Base-by-base conservation (phyloP, 768 basidiomycete species). In the Collybia sordida region DNA sequence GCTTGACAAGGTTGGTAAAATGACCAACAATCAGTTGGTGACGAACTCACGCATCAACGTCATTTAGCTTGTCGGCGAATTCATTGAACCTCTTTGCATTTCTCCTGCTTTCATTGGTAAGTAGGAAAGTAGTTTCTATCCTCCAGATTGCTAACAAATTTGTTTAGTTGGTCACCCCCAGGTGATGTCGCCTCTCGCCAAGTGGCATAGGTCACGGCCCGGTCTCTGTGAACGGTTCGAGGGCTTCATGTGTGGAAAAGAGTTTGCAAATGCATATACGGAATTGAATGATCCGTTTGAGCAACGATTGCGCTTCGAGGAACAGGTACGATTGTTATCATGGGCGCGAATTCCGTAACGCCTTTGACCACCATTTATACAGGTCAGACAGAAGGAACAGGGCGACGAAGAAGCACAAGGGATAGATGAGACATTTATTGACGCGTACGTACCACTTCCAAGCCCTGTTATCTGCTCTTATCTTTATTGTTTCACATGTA, bases 241-340 rank as follows among this genome's bases (percentile, higher is more conserved):
- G 68, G 93, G 85, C 7, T 99, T 99, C 82, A 82, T 99, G 80
- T 96, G 93, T 46, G 93, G 93, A 51, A 95, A 97, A 79, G 96
- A 98, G 72, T 86, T 98, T 70, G 95, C 93, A 78, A 98, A 99
- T 62, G 96, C 97, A 19, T 99, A 99, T 68, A 99, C 97, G 36
- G 97, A 99, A 77, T 82, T 99, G 78, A 99, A 99, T 73, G 97
- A 99, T 72, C 97, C 93, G 0, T 96, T 95, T 64, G 92, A 94
- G 69, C 97, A 99, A 71, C 80, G 94, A 28, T 73, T 92, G 61
- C 85, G 97, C 55, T 99, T 99, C 71, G 93, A 96, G 70, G 97
- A 98, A 69, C 91, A 93, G 79, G 83, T 85, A 22, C 37, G 70
- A 52, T 27, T 24, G 0, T 5, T 22, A 39, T 22, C 43, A 19